Base-by-base conservation (phyloP, 805 yeast genomes). In the Candida maris region DNA sequence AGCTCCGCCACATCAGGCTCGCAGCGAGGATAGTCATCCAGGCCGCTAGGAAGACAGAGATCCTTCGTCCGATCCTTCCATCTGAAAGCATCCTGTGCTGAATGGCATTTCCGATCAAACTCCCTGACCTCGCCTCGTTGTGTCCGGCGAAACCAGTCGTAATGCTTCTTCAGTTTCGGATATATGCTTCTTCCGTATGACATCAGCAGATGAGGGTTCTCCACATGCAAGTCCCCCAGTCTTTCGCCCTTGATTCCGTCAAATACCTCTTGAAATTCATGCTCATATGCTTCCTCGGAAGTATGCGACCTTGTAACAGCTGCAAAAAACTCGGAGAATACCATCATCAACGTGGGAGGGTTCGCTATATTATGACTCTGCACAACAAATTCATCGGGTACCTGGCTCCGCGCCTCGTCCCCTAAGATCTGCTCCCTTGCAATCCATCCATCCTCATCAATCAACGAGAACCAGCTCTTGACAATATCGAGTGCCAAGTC, bases 341-440 rank as follows among this genome's bases (percentile, higher is more conserved):
- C 77, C 45, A 91, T 68, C 76, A 91, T 77, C 51, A 93, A 60
- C 0, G 97, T 93, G 14, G 98, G 98, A 1, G 98, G 98, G 49
- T 91, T 93, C 6, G 96, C 97, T 53, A 85, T 81, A 40, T 80
- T 75, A 3, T 95, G 94, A 57, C 83, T 84, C 62, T 93, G 98
- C 8, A 78, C 82, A 48, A 74, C 81, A 57, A 91, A 91, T 44
- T 83, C 85, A 6, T 57, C 65, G 0, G 97, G 97, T 4, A 93
- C 97, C 52, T 83, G 79, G 30, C 83, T 73, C 55, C 97, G 75
- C 25, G 91, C 88, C 57, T 93, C 97, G 5, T 79, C 80, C 1
- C 98, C 98, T 30, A 93, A 67, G 20, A 93, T 91, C 51, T 87
- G 94, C 57, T 93, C 98, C 44, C 98, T 73, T 2, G 96, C 96